phyloP scores from a whole-genome alignment of 192 early-diverging fungal species.

The Kappamyces sp. region DNA sequence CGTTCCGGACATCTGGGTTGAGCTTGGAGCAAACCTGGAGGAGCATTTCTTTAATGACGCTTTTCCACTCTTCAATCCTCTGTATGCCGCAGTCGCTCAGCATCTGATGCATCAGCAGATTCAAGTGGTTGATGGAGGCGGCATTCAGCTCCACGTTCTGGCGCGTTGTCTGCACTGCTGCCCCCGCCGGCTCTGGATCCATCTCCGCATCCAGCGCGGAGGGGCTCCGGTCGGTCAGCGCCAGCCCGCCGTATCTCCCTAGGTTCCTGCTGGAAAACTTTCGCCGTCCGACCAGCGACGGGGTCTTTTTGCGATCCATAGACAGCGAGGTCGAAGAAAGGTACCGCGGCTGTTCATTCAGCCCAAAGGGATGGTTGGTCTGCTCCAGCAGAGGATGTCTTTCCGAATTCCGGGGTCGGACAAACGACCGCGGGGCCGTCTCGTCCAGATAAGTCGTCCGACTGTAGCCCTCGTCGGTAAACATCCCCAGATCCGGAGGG shows the following conservation, averaged over 20 bases:
- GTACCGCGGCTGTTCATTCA: conserved; percentile 36
- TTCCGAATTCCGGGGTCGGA: neutral
- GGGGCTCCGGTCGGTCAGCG: conserved; percentile 28
- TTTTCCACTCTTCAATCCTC: conserved; percentile 54
- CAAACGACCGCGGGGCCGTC: conserved; percentile 13
- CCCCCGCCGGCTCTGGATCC: conserved; percentile 24
- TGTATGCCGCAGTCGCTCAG: conserved; percentile 59
- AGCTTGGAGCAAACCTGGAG: conserved; percentile 58
- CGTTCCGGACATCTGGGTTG: conserved; percentile 55
- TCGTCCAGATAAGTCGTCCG: conserved; percentile 8
- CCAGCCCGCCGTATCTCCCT: conserved; percentile 2
- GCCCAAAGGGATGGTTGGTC: conserved; percentile 16
- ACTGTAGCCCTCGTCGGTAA: conserved; percentile 1
- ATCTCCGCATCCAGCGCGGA: conserved; percentile 14
- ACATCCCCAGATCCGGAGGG: too few species aligned
- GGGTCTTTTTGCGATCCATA: conserved; percentile 28
- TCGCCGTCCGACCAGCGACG: conserved; percentile 31
- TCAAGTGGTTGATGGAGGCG: conserved; percentile 63
- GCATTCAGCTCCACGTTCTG: conserved; percentile 47
- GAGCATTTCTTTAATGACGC: conserved; percentile 64
- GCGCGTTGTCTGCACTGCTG: conserved; percentile 26
- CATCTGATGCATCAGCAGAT: conserved; percentile 62
- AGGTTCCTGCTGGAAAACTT: conserved; percentile 8
- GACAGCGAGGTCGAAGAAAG: conserved; percentile 17
- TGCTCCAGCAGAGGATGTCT: conserved; percentile 1